phyloP scores from a whole-genome alignment of 139 green algal species.

The Chlorella sp. region DNA sequence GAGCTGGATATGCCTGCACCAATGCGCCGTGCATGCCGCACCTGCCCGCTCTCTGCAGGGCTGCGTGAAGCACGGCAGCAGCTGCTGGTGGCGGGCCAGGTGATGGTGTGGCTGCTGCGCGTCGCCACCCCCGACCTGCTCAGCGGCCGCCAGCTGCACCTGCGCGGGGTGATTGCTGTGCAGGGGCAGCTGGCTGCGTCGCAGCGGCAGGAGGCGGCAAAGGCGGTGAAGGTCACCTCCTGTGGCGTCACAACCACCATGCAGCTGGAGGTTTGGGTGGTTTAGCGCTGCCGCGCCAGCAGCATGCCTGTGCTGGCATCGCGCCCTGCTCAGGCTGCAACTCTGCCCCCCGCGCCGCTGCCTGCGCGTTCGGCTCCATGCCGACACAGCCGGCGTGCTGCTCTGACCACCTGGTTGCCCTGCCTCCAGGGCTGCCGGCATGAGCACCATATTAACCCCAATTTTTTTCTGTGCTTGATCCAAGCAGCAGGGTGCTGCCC shows the following conservation, averaged over 20 bases:
- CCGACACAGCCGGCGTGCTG: too few species aligned
- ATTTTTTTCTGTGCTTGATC: too few species aligned
- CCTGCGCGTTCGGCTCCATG: too few species aligned
- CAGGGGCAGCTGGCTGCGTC: background rate
- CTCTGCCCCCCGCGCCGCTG: too few species aligned
- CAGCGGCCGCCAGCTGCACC: background rate
- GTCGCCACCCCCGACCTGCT: background rate
- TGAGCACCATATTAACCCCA: too few species aligned
- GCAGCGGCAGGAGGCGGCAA: background rate
- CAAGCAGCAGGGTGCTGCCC: too few species aligned
- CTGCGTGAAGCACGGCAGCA: background rate
- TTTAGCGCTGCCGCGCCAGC: background rate
- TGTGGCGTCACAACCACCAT: background rate
- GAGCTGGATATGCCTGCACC: background rate
- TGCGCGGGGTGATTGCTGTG: background rate
- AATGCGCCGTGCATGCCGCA: background rate
- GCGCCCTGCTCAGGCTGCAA: too few species aligned
- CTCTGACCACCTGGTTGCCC: too few species aligned
- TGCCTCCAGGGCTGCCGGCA: too few species aligned
- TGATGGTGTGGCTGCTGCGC: background rate
- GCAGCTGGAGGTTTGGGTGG: background rate
- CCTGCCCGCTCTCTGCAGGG: background rate
- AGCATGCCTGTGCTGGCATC: too few species aligned
- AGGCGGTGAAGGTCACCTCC: background rate
- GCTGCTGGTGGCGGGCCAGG: background rate